Base-by-base conservation (phyloP, 352 stramenopile genomes). In the Pythium periplocum region DNA sequence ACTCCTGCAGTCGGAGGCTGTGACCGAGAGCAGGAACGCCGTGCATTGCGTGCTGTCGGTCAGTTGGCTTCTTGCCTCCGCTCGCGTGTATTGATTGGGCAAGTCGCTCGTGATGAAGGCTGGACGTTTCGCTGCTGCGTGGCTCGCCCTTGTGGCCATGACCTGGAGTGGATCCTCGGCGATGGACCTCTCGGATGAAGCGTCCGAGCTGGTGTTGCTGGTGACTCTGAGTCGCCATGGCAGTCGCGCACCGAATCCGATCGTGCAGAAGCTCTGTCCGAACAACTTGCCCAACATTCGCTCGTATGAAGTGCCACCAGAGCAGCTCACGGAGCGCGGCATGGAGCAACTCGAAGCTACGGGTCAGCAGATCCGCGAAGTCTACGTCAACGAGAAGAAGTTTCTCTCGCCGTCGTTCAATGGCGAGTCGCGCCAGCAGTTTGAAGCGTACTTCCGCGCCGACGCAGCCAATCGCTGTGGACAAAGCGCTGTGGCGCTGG, bases 401-500 rank as follows among this genome's bases (percentile, higher is more conserved):
- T 90, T 90, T 42, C 54, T 90, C 7, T 79, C 76, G 33, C 57
- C 70, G 17, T 86, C 80, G 6, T 88, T 90, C 49, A 87, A 83
- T 55, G 78, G 80, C 6, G 55, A 75, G 32, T 66, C 77, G 7
- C 61, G 80, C 34, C 65, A 71, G 40, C 67, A 80, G 42, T 88
- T 88, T n/a, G 80, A 88, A 46, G 62, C 75, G 35, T 88, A 88
- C 47, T 90, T 90, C 57, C 71, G 80, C 43, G 80, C 80, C 4
- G 80, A 90, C 39, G 64, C 80, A 5, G 80, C 80, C 3, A 78
- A 78, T 34, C 78, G 78, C 17, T 90, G 80, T 44, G 77, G 77
- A 1, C 78, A 90, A 50, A 90, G 80, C 53, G 75, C 80, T 12
- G 66, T 84, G n/a, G 64, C 80, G 4, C 61, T 90, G 49, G 75